phyloP scores from a whole-genome alignment of 2,329 filamentous ascomycete genomes.

The Lachnum nothofagi region DNA sequence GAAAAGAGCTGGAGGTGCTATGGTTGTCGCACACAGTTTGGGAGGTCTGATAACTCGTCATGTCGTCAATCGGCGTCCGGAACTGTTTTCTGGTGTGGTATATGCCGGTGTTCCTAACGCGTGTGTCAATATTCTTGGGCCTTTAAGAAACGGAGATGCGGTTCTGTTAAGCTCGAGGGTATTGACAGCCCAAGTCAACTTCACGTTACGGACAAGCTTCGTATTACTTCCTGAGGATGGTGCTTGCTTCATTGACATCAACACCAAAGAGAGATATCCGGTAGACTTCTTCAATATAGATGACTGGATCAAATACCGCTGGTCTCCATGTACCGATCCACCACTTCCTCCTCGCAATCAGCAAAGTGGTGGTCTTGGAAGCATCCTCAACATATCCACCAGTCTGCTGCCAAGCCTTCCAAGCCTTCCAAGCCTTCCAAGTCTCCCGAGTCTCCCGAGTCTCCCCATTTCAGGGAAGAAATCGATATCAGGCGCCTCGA shows the following conservation, averaged over 20 bases:
- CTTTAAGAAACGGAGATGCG: constrained; percentile 85
- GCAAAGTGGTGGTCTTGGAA: constrained; percentile 33
- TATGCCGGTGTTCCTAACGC: constrained; percentile 81
- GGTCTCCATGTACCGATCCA: constrained; percentile 70
- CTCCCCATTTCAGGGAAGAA: constrained; percentile 31
- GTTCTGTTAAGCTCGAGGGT: constrained; percentile 85
- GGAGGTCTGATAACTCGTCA: constrained; percentile 85
- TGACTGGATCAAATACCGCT: constrained; percentile 71
- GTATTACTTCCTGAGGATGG: constrained; percentile 81
- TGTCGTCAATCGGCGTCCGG: constrained; percentile 77
- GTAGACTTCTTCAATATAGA: constrained; percentile 79
- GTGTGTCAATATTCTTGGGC: constrained; percentile 87
- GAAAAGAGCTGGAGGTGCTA: constrained; percentile 58
- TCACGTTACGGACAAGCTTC: constrained; percentile 82
- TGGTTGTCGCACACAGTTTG: constrained; percentile 80
- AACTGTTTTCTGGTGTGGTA: constrained; percentile 78
- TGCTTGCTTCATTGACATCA: constrained; percentile 72
- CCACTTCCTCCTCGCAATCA: constrained; percentile 54
- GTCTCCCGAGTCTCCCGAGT: constrained; percentile 9
- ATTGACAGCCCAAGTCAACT: constrained; percentile 87
- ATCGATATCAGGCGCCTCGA: constrained; percentile 18
- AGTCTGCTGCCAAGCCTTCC: constrained; percentile 3
- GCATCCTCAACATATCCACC: constrained; percentile 32
- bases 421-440: constrained; percentile 11
- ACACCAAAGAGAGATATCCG: constrained; percentile 72